Percentiles rank a stretch among this genome's conserved stretches.
Evolutionary conservation across 2,329 filamentous ascomycete species (phyloP).

Genomic region (Trichoderma citrinoviride): DNA sequence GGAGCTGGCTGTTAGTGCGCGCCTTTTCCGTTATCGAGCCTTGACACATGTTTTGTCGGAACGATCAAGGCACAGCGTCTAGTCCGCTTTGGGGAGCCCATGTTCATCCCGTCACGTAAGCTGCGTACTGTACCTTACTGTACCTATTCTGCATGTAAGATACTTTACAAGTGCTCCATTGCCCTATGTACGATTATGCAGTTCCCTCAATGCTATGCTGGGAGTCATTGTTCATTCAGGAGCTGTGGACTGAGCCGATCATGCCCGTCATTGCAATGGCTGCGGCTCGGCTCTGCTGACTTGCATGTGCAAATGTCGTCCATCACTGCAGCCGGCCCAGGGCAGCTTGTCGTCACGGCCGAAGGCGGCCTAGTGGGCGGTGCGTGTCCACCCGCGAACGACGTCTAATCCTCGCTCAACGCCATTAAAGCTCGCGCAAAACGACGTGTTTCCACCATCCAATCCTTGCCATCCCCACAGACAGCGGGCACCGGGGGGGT

Average conservation of each 20-base stretch:
- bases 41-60: background rate
- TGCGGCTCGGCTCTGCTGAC: conserved; percentile 5
- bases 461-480: conserved; percentile 20
- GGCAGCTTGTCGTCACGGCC: background rate
- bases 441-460: conserved; percentile 17
- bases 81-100: background rate
- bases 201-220: background rate
- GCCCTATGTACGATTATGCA: background rate
- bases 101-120: too few relatives aligned
- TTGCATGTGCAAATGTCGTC: conserved; percentile 9
- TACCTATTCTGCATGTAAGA: too few relatives aligned
- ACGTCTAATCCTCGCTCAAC: conserved; percentile 11
- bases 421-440: conserved; percentile 16
- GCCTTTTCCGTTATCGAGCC: conserved; percentile 6
- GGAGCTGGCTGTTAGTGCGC: conserved; percentile 19
- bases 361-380: conserved; percentile 7
- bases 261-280: background rate
- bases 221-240: background rate
- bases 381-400: background rate
- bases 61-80: conserved; percentile 2
- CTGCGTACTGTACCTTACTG: too few relatives aligned
- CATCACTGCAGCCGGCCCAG: background rate
- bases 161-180: background rate
- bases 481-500: conserved; percentile 14
- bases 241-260: background rate